Evolutionary conservation across 352 stramenopile species (phyloP), one percentile per base, ranked within the genome.

Genomic region (Phytophthora sojae): DNA sequence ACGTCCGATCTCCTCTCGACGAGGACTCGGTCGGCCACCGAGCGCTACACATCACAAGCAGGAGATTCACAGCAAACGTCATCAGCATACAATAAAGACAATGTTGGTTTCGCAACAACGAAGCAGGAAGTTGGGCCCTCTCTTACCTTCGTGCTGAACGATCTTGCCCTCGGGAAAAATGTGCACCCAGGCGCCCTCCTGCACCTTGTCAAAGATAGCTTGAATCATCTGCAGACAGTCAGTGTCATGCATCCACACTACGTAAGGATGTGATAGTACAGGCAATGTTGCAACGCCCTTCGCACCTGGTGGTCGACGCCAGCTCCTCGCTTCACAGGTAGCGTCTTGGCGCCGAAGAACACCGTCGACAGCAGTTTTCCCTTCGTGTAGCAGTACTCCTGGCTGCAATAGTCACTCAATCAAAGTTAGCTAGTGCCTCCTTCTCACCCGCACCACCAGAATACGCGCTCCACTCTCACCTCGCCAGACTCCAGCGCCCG

Each of bases 151-250:
- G 42, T 72, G 47, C 69, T 96, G 89, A 6, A 87, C 83, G 64
- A 96, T 94, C 62, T 94, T 92, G 58, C 90, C 90, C 77, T 97
- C 90, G 0, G 90, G 90, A 59, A 96, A 97, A 61, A 97, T 90
- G 70, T 97, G 90, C 4, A 97, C 85, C 90, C 90, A 97, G 17
- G 86, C 62, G 14, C 90, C 90, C 9, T 85, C 57, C 54, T 94
- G 78, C 19, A 94, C 81, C 59, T 94, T 93, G 47, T 97, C 71
- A 54, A 95, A 96, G 55, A 97, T 81, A 11, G 81, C 69, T 59
- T 82, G 70, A 1, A 97, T 72, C 82, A 96, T 94, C 80, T 93
- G 60, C 2, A 47, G 14, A 1, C 39, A 9, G 7, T 2, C 2
- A 39, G 1, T 7, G 32, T 15, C 9, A 14, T 14, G 9, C 2